A percentile compares a stretch with the other conserved stretches of the same genome.
phyloP scores from a whole-genome alignment of 192 early-diverging fungal genomes.

The Chytriomyces hyalinus region DNA sequence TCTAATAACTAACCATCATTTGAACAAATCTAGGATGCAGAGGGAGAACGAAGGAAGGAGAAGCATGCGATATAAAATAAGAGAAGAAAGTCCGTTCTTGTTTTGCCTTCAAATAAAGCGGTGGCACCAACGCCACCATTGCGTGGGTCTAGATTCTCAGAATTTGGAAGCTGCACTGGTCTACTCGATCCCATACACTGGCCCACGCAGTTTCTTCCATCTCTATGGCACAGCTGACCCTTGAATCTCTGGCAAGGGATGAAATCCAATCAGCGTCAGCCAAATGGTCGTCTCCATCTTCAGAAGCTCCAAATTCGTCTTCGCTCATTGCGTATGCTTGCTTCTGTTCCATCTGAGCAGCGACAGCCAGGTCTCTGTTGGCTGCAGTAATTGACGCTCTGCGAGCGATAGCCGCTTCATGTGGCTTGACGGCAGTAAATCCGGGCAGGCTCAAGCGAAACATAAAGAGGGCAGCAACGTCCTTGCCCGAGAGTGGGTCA shows the following conservation, averaged over 20 bases:
- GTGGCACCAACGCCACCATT: too few relatives aligned
- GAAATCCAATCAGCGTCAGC: slow-evolving; percentile 10
- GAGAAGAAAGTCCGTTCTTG: too few relatives aligned
- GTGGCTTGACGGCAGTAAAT: neutral
- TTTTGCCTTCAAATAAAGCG: too few relatives aligned
- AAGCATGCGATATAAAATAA: too few relatives aligned
- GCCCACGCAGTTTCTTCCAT: neutral
- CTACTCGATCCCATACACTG: slow-evolving; percentile 15
- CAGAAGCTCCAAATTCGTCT: neutral
- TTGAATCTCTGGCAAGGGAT: neutral
- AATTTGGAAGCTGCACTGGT: slow-evolving; percentile 15
- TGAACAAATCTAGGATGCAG: too few relatives aligned
- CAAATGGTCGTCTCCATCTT: neutral
- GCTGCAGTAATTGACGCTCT: neutral
- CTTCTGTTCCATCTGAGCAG: neutral
- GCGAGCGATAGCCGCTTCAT: neutral
- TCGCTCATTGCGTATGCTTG: neutral
- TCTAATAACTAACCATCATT: too few relatives aligned
- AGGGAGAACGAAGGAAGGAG: too few relatives aligned
- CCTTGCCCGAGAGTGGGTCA: slow-evolving; percentile 17
- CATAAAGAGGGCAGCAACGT: slow-evolving; percentile 19
- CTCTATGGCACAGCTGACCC: neutral
- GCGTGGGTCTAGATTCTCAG: neutral
- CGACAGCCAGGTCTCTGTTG: neutral
- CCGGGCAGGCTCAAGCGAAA: slow-evolving; percentile 24